Evolutionary conservation across 2,329 filamentous ascomycete species (phyloP), one percentile per base, ranked within the genome.

Genomic region (Ambrosiella cleistominuta): DNA sequence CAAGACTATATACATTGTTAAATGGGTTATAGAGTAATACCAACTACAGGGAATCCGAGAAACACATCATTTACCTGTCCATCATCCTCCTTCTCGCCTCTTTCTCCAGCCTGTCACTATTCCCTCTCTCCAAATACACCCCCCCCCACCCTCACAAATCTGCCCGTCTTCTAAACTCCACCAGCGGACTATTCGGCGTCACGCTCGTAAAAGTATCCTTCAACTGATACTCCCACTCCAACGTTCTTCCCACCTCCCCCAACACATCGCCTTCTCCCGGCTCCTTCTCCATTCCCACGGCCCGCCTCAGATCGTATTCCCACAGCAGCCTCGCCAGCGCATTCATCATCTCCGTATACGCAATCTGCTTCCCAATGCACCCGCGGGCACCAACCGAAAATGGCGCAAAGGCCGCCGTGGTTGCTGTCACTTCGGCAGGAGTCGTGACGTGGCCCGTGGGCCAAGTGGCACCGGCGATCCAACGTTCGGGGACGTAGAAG

Each of bases 161-260:
- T 35, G 61, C 62, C 55, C 67, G 65, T 62, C 62, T 70, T 64
- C 71, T 66, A 64, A 84, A 83, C 70, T 86, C 79, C 59, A 88
- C 71, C 70, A 85, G 74, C 0, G 82, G 81, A 0, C 85, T 85
- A 64, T 85, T 76, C 2, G 52, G 45, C 71, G 88, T 89, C 64
- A 78, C 72, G 64, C 82, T 85, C 38, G 85, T 86, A 68, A 89
- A 88, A 15, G 79, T 83, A 66, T 89, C 85, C 56, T 76, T 70
- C 59, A 88, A 70, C 71, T 87, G 84, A 68, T 82, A 86, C 72
- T 88, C 85, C 1, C 66, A 70, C 15, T 65, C 66, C 52, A 76
- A 72, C 58, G 81, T 74, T 51, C 81, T 72, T 0, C 80, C 81
- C 7, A 72, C 65, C 37, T 70, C 71, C 2, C 66, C 63, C 50